Conservation (phyloP, 139 green algal genomes). For the Zygnema cylindricum region DNA sequence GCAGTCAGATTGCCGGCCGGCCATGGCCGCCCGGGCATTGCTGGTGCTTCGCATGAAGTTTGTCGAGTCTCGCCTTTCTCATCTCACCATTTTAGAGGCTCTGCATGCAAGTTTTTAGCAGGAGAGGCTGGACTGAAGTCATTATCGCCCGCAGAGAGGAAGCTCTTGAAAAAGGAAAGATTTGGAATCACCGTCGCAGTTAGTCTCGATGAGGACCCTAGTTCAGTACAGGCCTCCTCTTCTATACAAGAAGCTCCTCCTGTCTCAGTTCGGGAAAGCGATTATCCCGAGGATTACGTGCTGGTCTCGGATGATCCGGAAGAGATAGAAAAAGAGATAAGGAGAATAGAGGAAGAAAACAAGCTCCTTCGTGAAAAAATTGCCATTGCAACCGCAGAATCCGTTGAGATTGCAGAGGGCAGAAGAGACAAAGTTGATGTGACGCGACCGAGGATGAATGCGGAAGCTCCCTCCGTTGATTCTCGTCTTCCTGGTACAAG, state of each 20-base stretch:
- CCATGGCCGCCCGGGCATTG: not conserved
- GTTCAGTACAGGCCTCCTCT: not conserved
- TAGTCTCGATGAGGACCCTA: not conserved
- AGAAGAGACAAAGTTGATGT: constrained; percentile 20
- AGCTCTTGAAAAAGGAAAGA: not conserved
- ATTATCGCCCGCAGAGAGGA: not conserved
- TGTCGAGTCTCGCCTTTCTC: not conserved
- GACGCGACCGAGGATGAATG: not conserved
- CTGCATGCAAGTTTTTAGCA: too few relatives aligned
- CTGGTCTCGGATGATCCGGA: constrained; percentile 39
- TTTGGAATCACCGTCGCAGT: not conserved
- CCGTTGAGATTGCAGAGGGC: not conserved
- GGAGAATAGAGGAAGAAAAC: constrained; percentile 27
- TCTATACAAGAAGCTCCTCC: not conserved
- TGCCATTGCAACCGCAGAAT: not conserved
- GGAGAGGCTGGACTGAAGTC: not conserved
- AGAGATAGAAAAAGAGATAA: constrained; percentile 33
- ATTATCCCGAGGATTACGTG: constrained; percentile 34
- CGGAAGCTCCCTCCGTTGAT: constrained; percentile 6
- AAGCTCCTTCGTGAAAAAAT: constrained; percentile 2
- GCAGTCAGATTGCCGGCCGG: too few relatives aligned
- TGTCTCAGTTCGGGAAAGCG: not conserved
- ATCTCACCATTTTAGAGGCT: too few relatives aligned
- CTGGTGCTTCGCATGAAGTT: not conserved
- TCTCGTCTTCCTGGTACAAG: not conserved